Evolutionary conservation across 73 alveolate species (phyloP), one percentile per base, ranked within the genome.

Genomic region (Uronychia setigera): DNA sequence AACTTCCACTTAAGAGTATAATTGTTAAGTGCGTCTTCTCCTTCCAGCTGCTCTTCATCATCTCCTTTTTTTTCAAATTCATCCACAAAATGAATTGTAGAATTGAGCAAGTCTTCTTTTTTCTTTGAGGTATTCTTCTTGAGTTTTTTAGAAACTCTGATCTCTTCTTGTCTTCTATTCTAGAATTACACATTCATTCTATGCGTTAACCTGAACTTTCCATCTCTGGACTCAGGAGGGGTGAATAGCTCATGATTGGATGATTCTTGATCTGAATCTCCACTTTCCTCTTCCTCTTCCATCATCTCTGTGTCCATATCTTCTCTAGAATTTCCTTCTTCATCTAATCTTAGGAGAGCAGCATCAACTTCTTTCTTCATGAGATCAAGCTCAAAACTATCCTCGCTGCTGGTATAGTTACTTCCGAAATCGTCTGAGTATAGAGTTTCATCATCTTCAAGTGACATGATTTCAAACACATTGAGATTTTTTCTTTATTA

Each of bases 11-110:
- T 82, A n/a, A 1, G 35, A 46, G 57, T 30, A 59, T 82, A 82
- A 31, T 82, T 82, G 30, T 58, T 57, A 35, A 82, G 82, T 0
- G 89, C 89, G 0, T 82, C 74, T 26, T 82, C 89, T n/a, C 89
- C 89, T n/a, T 32, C 34, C 60, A 82, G 83, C 1, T 82, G 78
- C 32, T 82, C 89, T 74, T 82, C 89, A 46, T 46, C 67, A 11
- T 46, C 67, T 19, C 67, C 5, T 46, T 46, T 46, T 19, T 46
- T 46, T 5, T 46, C 67, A 46, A 46, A 46, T 46, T 46, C 67
- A 19, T 46, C 67, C 67, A 46, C 67, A 46, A 11, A 46, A 19
- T 46, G 67, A 46, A 46, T 46, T 46, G 67, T 46, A 46, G 67
- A 11, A 19, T 46, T 46, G 67, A 46, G 67, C n/a, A 46, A 19